Evolutionary conservation across 805 yeast species (phyloP).

Genomic region (Priceomyces carsonii): DNA sequence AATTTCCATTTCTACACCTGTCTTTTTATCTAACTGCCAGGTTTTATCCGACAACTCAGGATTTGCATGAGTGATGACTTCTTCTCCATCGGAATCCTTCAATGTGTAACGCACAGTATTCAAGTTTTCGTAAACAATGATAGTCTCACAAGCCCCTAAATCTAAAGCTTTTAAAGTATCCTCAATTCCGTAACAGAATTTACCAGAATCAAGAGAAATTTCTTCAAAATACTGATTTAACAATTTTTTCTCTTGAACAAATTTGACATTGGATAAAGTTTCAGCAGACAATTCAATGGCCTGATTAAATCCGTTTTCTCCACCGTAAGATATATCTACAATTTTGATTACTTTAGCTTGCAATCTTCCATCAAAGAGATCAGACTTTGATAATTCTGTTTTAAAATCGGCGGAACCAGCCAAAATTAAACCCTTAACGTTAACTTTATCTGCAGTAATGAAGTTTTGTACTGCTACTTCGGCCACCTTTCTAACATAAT

Average conservation of each 20-base stretch:
- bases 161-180: slow-evolving; percentile 96
- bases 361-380: slow-evolving; percentile 88
- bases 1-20: slow-evolving; percentile 91
- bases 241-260: slow-evolving; percentile 96
- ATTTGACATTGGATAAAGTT: slow-evolving; percentile 94
- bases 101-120: slow-evolving; percentile 80
- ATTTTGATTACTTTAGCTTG: slow-evolving; percentile 83
- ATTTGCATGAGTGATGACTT: slow-evolving; percentile 67
- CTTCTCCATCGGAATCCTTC: slow-evolving; percentile 80
- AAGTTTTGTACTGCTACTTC: slow-evolving; percentile 98
- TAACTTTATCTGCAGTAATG: slow-evolving; percentile 91
- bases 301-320: slow-evolving; percentile 99
- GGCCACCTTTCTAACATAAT: slow-evolving; percentile 96
- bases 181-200: slow-evolving; percentile 95
- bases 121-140: slow-evolving; percentile 91
- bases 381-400: slow-evolving; percentile 89
- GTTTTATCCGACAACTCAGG: slow-evolving; percentile 76
- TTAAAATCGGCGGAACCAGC: slow-evolving; percentile 99
- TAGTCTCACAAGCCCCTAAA: slow-evolving; percentile 90
- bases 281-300: slow-evolving; percentile 98
- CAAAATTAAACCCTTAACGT: slow-evolving; percentile 88
- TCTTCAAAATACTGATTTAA: slow-evolving; percentile 92
- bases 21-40: slow-evolving; percentile 74
- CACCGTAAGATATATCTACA: slow-evolving; percentile 98
- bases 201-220: slow-evolving; percentile 95